Base-by-base conservation (phyloP, 495 filamentous ascomycete genomes). In the Bacidia rubella region DNA sequence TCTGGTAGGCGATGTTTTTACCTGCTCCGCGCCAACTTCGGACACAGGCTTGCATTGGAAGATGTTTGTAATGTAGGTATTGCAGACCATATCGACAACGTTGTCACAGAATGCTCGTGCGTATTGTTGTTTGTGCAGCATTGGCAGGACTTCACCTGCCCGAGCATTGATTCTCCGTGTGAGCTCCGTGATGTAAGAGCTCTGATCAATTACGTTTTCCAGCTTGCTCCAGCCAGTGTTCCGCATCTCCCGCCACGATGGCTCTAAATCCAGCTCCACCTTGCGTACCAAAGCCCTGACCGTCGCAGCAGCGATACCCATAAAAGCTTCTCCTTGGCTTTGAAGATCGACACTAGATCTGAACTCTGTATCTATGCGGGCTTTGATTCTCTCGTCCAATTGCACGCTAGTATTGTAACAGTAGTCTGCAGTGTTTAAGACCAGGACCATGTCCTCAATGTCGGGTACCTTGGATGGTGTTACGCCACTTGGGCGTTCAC, bases 341-440 rank as follows among this genome's bases (percentile, higher is more conserved):
- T 94, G 90, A 29, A 97, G 70, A 64, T 97, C 90, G 2, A 97
- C 83, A 32, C 74, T 81, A 29, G 78, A 66, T 35, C 79, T 79
- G 46, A 94, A 70, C 1, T 85, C 81, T 49, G 77, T 74, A 60
- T 96, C 92, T 56, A 98, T 83, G 3, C 86, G 77, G 55, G 81
- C 79, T 67, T 87, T 94, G 68, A 98, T 90, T 66, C 90, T 95
- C 57, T 95, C 89, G 63, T 95, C 90, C 1, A 98, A 70, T 58
- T 95, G 90, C 51, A 78, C 85, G 57, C 87, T 90, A 15, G 90
- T 97, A 21, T 78, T 81, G 62, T 96, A 90, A 75, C 93, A 97
- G 66, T 97, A 98, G 61, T 98, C 92, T 0, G 92, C 93, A 1
- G 92, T 97, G 64, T 97, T 98, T 42, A 98, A 73, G 3, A 97